Base-by-base conservation (phyloP, 1,139 yeast genomes). In the Kodamaea alishanica region DNA sequence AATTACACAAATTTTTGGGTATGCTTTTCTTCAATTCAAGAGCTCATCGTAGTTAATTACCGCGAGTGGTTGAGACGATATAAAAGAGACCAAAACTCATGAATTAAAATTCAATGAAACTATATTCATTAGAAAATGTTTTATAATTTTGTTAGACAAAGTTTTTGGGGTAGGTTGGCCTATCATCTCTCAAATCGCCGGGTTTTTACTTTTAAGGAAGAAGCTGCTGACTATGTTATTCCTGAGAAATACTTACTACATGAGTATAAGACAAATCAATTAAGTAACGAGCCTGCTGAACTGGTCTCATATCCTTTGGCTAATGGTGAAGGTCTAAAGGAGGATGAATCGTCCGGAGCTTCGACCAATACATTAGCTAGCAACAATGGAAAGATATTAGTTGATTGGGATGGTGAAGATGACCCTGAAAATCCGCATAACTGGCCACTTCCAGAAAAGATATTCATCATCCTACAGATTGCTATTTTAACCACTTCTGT, bases 391-490 rank as follows among this genome's bases (percentile, higher is more conserved):
- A 24, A 22, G 8, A 44, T 58, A 8, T 26, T 54, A 4, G 66
- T 61, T 6, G 51, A 44, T 12, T 75, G 77, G 79, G 74, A 73
- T 38, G 72, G 76, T 4, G 69, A 63, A 1, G 66, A 72, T 41
- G 84, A 79, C 49, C 79, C 80, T 0, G 80, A 73, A 37, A 67
- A 77, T 47, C 86, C 86, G 1, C 53, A 58, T 32, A 81, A 80
- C 52, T 81, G 84, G 82, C 62, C 77, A 0, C 24, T 53, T 1
- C 29, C 41, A 9, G 58, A 60, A 32, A 77, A 75, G 50, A 36
- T 58, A 0, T 36, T 73, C 20, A 64, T 76, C 29, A 56, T 70
- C 1, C 11, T 67, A 5, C 60, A 69, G 40, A 61, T 76, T 26
- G 65, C 70, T 35, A 41, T 75, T 26, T 61, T 79, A 40, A 76